Conservation (phyloP, 192 early-diverging fungal species). For the Coemansia sp. region DNA sequence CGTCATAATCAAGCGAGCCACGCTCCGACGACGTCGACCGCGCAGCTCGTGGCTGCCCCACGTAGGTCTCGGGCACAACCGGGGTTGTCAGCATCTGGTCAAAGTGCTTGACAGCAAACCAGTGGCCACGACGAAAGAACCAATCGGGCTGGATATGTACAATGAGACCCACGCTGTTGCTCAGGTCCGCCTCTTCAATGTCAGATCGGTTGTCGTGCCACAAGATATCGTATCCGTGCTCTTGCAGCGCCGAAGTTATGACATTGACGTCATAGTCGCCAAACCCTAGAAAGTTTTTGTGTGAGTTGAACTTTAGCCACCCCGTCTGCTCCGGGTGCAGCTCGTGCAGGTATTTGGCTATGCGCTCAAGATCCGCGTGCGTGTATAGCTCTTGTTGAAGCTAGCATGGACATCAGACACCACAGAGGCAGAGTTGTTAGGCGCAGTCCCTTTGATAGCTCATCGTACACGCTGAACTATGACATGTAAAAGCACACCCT, state of each 20-base stretch:
- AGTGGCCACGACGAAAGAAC: slow-evolving; percentile 54
- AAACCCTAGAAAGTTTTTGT: slow-evolving; percentile 48
- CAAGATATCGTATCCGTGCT: slow-evolving; percentile 33
- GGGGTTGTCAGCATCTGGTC: slow-evolving; percentile 27
- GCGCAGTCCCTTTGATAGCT: background rate
- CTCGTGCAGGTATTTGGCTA: slow-evolving; percentile 42
- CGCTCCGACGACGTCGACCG: slow-evolving; percentile 18
- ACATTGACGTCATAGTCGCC: slow-evolving; percentile 60
- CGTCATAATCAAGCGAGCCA: slow-evolving; percentile 29
- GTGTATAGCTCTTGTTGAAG: slow-evolving; percentile 48
- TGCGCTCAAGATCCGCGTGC: slow-evolving; percentile 50
- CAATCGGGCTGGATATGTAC: slow-evolving; percentile 44
- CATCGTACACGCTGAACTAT: background rate
- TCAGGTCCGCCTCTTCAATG: slow-evolving; percentile 33
- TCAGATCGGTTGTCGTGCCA: slow-evolving; percentile 49
- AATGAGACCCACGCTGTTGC: slow-evolving; percentile 36
- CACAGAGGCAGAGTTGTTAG: background rate
- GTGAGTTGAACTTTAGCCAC: slow-evolving; percentile 49
- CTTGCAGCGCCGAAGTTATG: slow-evolving; percentile 40
- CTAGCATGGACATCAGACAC: slow-evolving; percentile 14
- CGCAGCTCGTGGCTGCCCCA: slow-evolving; percentile 42
- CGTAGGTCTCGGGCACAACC: slow-evolving; percentile 20
- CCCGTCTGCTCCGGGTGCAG: slow-evolving; percentile 32
- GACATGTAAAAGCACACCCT: background rate
- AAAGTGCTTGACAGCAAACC: slow-evolving; percentile 52